phyloP scores from a whole-genome alignment of 2,329 filamentous ascomycete genomes.

The Akanthomyces lecanii region DNA sequence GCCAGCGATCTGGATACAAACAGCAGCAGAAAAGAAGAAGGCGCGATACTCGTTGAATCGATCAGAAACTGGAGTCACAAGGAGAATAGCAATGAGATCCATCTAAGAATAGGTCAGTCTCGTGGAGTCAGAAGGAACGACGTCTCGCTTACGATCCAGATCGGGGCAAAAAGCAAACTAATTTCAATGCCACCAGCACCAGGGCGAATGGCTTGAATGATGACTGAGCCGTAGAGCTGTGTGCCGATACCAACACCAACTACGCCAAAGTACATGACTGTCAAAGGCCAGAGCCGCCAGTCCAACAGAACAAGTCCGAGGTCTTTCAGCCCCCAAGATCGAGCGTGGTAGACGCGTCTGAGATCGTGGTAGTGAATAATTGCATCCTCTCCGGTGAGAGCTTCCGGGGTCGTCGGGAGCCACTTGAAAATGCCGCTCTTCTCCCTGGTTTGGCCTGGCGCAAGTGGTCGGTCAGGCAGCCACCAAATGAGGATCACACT shows the following conservation, averaged over 20 bases:
- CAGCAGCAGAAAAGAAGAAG: constrained; percentile 74
- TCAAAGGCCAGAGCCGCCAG: constrained; percentile 83
- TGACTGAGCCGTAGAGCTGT: constrained; percentile 82
- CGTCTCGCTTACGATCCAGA: constrained; percentile 70
- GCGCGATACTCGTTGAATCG: constrained; percentile 78
- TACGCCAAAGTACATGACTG: constrained; percentile 91
- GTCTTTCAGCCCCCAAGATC: constrained; percentile 69
- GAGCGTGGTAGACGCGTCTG: constrained; percentile 71
- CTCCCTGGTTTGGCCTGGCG: constrained; percentile 60
- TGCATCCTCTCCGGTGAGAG: constrained; percentile 72
- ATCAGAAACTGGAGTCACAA: constrained; percentile 81
- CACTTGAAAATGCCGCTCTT: constrained; percentile 54
- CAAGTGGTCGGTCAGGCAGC: constrained; percentile 77
- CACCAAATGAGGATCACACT: constrained; percentile 79
- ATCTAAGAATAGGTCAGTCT: constrained; percentile 45
- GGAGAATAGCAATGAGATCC: constrained; percentile 81
- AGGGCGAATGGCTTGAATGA: constrained; percentile 75
- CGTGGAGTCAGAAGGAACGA: not conserved
- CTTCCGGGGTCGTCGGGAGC: constrained; percentile 66
- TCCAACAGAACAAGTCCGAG: constrained; percentile 68
- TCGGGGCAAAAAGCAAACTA: constrained; percentile 81
- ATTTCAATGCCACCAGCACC: constrained; percentile 68
- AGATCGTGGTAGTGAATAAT: constrained; percentile 79
- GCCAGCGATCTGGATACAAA: constrained; percentile 75
- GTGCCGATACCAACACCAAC: constrained; percentile 89